phyloP scores from a whole-genome alignment of 2,329 filamentous ascomycete species.

The Phoma sp. region DNA sequence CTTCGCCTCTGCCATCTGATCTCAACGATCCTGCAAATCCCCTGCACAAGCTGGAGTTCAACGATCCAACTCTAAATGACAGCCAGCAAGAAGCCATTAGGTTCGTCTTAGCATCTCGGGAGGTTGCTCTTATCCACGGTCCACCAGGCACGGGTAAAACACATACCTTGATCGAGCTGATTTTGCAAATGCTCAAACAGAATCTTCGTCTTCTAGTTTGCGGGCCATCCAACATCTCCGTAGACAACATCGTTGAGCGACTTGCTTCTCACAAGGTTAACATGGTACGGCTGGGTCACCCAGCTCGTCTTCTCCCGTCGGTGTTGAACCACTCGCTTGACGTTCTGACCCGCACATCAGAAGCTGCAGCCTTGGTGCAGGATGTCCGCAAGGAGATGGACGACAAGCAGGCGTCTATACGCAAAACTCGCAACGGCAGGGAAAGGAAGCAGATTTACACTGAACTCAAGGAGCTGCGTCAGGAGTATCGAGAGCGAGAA shows the following conservation, averaged over 20 bases:
- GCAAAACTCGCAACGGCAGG: slow-evolving; percentile 80
- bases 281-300: slow-evolving; percentile 89
- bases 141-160: slow-evolving; percentile 97
- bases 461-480: slow-evolving; percentile 83
- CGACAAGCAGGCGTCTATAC: slow-evolving; percentile 83
- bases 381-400: slow-evolving; percentile 95
- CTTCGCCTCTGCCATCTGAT: slow-evolving; percentile 57
- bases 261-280: slow-evolving; percentile 83
- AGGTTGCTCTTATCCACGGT: slow-evolving; percentile 90
- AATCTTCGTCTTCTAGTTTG: slow-evolving; percentile 85
- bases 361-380: slow-evolving; percentile 85
- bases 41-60: slow-evolving; percentile 57
- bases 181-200: slow-evolving; percentile 82
- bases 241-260: slow-evolving; percentile 97
- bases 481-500: slow-evolving; percentile 87
- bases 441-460: slow-evolving; percentile 83
- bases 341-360: slow-evolving; percentile 86
- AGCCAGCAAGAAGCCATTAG: slow-evolving; percentile 69
- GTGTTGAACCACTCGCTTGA: slow-evolving; percentile 91
- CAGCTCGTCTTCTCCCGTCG: slow-evolving; percentile 84
- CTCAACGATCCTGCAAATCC: slow-evolving; percentile 49
- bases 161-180: slow-evolving; percentile 92
- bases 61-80: slow-evolving; percentile 63
- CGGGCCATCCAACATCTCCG: slow-evolving; percentile 93
- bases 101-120: slow-evolving; percentile 83